Evolutionary conservation across 345 rosid genomes (phyloP).

Genomic region (Lumnitzera littorea): DNA sequence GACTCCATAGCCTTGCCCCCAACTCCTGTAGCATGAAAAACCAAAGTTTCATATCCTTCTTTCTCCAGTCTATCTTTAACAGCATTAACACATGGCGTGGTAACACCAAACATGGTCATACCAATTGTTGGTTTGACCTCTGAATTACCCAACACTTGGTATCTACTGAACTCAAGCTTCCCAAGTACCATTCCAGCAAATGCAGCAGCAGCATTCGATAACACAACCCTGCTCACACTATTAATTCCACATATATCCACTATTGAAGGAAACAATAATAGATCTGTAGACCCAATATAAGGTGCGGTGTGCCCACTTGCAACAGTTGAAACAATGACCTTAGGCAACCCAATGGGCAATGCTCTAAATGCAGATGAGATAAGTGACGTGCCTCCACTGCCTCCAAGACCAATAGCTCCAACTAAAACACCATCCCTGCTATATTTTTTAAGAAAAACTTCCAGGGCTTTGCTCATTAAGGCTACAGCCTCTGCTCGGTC

Average conservation of each 20-base stretch:
- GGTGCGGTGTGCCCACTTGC: slow-evolving; percentile 82
- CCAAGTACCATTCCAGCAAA: slow-evolving; percentile 88
- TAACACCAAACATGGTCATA: slow-evolving; percentile 92
- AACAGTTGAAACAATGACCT: slow-evolving; percentile 82
- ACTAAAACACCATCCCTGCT: slow-evolving; percentile 31
- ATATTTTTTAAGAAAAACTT: slow-evolving; percentile 34
- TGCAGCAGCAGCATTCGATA: slow-evolving; percentile 85
- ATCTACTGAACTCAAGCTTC: slow-evolving; percentile 34
- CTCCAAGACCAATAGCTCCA: slow-evolving; percentile 80
- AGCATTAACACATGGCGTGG: slow-evolving; percentile 72
- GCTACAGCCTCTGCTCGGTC: slow-evolving; percentile 74
- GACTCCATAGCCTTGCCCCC: slow-evolving; percentile 97
- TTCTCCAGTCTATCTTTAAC: slow-evolving; percentile 53
- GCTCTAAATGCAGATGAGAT: slow-evolving; percentile 61
- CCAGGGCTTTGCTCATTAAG: slow-evolving; percentile 64
- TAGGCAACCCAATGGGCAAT: slow-evolving; percentile 74
- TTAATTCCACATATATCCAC: slow-evolving; percentile 92
- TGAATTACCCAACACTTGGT: slow-evolving; percentile 3
- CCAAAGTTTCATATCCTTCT: slow-evolving; percentile 75
- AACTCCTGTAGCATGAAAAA: slow-evolving; percentile 92
- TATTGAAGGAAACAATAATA: slow-evolving; percentile 72
- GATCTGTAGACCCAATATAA: slow-evolving; percentile 76
- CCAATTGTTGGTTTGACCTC: slow-evolving; percentile 51
- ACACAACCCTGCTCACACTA: slow-evolving; percentile 69
- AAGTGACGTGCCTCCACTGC: slow-evolving; percentile 87